These are phyloP conservation scores for Poa annua DNA, from an alignment of 176 grass and related monocot species.

Conservation along the genomic window DNA sequence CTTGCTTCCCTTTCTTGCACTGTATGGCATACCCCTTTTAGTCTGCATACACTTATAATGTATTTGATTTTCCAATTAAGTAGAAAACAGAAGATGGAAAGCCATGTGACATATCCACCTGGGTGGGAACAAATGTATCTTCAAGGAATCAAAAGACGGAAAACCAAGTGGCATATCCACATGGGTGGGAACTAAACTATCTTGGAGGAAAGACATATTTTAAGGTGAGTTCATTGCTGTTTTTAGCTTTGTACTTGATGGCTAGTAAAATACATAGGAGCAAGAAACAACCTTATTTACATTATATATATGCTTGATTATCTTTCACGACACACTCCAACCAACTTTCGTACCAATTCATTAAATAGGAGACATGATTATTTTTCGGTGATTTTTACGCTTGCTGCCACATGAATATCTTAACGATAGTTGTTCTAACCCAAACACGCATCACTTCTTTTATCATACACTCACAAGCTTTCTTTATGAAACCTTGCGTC, in stretches of 20 bases:
- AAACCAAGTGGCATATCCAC: not conserved
- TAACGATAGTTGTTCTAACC: not conserved
- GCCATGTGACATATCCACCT: too few species aligned
- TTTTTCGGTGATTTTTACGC: not conserved
- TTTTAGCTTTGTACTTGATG: not conserved
- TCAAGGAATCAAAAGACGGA: not conserved
- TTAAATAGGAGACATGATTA: too few species aligned
- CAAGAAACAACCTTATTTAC: not conserved
- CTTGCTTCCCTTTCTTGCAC: not conserved
- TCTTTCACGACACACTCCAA: too few species aligned
- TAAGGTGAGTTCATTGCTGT: not conserved
- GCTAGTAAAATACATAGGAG: not conserved
- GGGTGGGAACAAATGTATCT: too few species aligned
- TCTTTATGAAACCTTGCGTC: not conserved
- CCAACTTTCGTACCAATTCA: too few species aligned
- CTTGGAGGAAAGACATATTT: not conserved
- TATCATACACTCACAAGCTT: not conserved
- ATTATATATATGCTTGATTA: not conserved
- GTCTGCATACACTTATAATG: not conserved
- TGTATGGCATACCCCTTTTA: not conserved
- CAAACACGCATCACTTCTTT: not conserved
- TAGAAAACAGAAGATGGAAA: too few species aligned
- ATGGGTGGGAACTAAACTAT: not conserved
- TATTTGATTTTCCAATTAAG: not conserved
- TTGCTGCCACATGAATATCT: not conserved